Evolutionary conservation across 2,329 filamentous ascomycete species (phyloP).

Genomic region (Xylariaceae sp.): DNA sequence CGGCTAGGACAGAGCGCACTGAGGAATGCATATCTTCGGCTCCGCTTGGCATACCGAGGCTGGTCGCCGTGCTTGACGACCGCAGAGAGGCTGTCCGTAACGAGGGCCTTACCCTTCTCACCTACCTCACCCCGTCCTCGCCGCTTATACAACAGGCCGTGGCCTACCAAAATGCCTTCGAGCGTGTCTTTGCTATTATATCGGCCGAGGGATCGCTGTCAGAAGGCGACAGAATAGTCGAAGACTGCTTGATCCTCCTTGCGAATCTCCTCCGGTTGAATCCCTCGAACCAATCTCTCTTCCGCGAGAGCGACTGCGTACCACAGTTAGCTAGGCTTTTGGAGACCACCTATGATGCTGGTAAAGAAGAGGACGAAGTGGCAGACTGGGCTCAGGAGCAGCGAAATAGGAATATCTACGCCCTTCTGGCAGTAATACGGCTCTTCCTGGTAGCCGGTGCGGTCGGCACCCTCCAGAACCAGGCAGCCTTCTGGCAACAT

Average conservation of each 20-base stretch:
- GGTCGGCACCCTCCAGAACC: constrained; percentile 72
- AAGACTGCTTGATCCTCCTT: constrained; percentile 86
- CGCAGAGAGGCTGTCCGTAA: constrained; percentile 79
- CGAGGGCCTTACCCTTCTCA: constrained; percentile 79
- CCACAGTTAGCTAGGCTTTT: constrained; percentile 64
- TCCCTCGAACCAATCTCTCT: constrained; percentile 85
- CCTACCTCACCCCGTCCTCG: constrained; percentile 78
- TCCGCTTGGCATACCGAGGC: constrained; percentile 76
- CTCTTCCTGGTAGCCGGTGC: constrained; percentile 81
- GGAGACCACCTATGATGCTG: constrained; percentile 46
- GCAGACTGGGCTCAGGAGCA: constrained; percentile 71
- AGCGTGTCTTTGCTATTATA: constrained; percentile 76
- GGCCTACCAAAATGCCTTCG: constrained; percentile 90
- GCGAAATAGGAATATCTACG: constrained; percentile 85
- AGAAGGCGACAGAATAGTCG: constrained; percentile 78
- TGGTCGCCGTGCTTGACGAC: constrained; percentile 81
- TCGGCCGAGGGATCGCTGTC: constrained; percentile 71
- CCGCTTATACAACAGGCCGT: constrained; percentile 90
- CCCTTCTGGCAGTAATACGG: constrained; percentile 75
- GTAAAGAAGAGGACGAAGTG: constrained; percentile 49
- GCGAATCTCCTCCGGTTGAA: constrained; percentile 86
- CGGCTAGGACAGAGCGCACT: constrained; percentile 79
- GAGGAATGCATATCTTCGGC: constrained; percentile 92
- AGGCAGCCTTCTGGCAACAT: constrained; percentile 76
- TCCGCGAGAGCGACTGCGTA: constrained; percentile 83